Evolutionary conservation across 805 yeast species (phyloP).

Genomic region (Lipomyces japonicus): DNA sequence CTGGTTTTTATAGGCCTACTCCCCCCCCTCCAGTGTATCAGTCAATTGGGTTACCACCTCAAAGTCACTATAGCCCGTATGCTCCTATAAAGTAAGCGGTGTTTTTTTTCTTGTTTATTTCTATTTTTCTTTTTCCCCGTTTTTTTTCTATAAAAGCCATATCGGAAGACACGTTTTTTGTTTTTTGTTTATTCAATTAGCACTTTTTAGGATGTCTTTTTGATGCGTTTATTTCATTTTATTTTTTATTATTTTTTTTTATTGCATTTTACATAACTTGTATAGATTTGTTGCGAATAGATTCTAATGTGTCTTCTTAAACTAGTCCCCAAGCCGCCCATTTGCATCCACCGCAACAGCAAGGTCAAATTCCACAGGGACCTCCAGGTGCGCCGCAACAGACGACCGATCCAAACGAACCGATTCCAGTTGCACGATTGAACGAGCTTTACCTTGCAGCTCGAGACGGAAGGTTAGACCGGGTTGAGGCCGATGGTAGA

Average conservation of each 20-base stretch:
- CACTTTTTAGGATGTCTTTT: constrained; percentile 4
- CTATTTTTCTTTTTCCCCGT: neutral
- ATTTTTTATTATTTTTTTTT: neutral
- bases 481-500: constrained; percentile 48
- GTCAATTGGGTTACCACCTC: constrained; percentile 36
- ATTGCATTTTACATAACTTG: neutral
- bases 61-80: constrained; percentile 37
- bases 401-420: constrained; percentile 37
- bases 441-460: constrained; percentile 55
- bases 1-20: constrained; percentile 32
- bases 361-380: constrained; percentile 16
- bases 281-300: neutral
- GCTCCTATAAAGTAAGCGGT: constrained; percentile 34
- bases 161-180: neutral
- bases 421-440: constrained; percentile 43
- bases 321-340: constrained; percentile 28
- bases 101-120: constrained; percentile 3
- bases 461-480: constrained; percentile 53
- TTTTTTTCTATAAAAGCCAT: neutral
- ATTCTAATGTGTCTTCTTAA: neutral
- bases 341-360: constrained; percentile 19
- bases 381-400: constrained; percentile 26
- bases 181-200: neutral
- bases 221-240: constrained; percentile 4
- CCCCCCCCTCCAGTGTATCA: constrained; percentile 38